Evolutionary conservation across 129 eudicot species (phyloP), one percentile per base, ranked within the genome.

Genomic region (Escallonia rubra): DNA sequence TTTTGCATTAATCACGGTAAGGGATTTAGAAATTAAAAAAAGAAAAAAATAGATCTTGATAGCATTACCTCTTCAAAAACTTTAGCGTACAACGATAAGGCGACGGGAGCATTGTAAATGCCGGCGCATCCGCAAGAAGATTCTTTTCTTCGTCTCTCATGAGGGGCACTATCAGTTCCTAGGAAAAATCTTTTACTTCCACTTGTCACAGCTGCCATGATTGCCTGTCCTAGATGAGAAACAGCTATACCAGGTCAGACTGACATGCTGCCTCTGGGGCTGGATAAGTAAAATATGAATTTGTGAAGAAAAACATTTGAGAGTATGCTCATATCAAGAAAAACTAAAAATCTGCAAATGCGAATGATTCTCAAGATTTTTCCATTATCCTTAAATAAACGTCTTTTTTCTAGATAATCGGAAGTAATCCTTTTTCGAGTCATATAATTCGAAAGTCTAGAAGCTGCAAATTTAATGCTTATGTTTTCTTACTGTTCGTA

Each of bases 111-210:
- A 50, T 89, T 94, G 57, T 76, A 94, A 42, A 87, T 74, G 23
- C 99, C 99, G 67, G 99, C 95, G 81, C 96, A 93, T 57, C 99
- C 96, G 67, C 95, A 89, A 11, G 85, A 68, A 65, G 76, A 66
- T 73, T 94, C 96, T 69, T 89, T 89, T 3, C 45, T 73, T 53
- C 39, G 65, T 65, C 83, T 82, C 41, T 94, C 99, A 57, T 94
- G 99, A 59, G 99, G 99, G 16, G 99, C 99, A 59, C 97, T 89
- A 75, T 94, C 97, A 2, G 99, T 94, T 67, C 99, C 99, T 58
- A 85, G 79, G 69, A 94, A 94, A 79, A 89, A 94, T 57, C 86
- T 80, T 80, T 68, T 87, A 66, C 87, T 90, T 53, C 99, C 99
- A 64, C 93, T 89, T 2, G 97, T 94, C 10, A 87, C 97, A 41